phyloP scores from a whole-genome alignment of 345 rosid genomes.

The Luvunga scandens region DNA sequence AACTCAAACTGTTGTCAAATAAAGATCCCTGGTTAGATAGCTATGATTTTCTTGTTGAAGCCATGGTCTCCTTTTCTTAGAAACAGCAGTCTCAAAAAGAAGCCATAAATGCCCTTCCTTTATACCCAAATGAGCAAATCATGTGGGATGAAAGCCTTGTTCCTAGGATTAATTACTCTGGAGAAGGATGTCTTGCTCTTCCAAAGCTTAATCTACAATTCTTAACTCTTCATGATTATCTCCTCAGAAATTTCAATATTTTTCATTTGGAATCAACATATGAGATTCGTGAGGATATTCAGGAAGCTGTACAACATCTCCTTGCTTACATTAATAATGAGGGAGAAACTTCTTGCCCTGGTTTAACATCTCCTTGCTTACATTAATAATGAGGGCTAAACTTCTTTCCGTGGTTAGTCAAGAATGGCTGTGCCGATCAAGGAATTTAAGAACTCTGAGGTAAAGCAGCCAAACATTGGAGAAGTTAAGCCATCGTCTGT shows the following conservation, averaged over 20 bases:
- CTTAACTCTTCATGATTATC: no score
- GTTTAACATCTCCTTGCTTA: no score
- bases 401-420: conserved; percentile 99
- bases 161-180: no score
- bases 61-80: conserved; percentile 87
- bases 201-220: no score
- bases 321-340: conserved; percentile 83
- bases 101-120: conserved; percentile 96
- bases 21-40: conserved; percentile 89
- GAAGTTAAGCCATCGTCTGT: conserved; percentile 94
- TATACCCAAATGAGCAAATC: conserved; percentile 98
- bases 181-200: no score
- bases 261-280: no score
- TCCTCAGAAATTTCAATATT: no score
- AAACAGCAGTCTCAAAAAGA: conserved; percentile 95
- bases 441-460: conserved; percentile 68
- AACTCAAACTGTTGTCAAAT: conserved; percentile 86
- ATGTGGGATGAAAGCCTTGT: no score
- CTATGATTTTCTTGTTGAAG: conserved; percentile 86
- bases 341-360: conserved; percentile 89
- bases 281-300: no score
- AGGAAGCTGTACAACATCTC: conserved; percentile 94
- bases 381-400: no score
- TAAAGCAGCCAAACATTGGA: no score
- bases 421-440: conserved; percentile 94